Evolutionary conservation across 441 rosid genomes (phyloP).

Genomic region (Corymbia citriodora): DNA sequence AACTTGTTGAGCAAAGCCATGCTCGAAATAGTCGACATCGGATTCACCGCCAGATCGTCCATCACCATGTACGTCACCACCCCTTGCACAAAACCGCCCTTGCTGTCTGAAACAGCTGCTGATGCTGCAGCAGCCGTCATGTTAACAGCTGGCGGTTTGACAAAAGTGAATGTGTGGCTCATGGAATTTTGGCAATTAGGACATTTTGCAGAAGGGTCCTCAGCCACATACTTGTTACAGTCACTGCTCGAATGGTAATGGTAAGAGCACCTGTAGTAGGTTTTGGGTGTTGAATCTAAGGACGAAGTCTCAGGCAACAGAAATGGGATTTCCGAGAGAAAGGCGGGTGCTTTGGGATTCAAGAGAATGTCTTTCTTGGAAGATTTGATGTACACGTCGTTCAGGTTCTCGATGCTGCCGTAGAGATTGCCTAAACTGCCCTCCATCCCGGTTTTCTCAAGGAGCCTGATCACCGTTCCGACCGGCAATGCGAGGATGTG

Average conservation of each 20-base stretch:
- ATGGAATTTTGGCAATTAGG: not conserved
- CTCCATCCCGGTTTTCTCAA: not conserved
- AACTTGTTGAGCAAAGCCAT: not conserved
- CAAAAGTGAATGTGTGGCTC: rapidly evolving
- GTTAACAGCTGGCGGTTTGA: not conserved
- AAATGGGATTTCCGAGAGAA: not conserved
- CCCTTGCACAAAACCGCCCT: not conserved
- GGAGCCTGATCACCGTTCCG: not conserved
- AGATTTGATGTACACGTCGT: not conserved
- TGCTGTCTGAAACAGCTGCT: not conserved
- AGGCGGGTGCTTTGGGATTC: not conserved
- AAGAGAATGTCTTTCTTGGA: not conserved
- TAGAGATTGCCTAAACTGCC: not conserved
- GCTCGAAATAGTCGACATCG: not conserved
- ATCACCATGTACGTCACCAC: not conserved
- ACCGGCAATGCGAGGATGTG: not conserved
- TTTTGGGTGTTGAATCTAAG: not conserved
- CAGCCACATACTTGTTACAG: not conserved
- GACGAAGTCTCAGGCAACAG: not conserved
- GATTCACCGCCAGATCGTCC: not conserved
- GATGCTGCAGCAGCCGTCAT: not conserved
- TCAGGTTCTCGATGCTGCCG: not conserved
- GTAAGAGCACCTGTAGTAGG: not conserved
- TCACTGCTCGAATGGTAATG: no score
- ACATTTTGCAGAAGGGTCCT: not conserved